A percentile compares a stretch with the other conserved stretches of the same genome.
Conservation (phyloP, 1,284 basidiomycete species). For the Papiliotrema laurentii region DNA sequence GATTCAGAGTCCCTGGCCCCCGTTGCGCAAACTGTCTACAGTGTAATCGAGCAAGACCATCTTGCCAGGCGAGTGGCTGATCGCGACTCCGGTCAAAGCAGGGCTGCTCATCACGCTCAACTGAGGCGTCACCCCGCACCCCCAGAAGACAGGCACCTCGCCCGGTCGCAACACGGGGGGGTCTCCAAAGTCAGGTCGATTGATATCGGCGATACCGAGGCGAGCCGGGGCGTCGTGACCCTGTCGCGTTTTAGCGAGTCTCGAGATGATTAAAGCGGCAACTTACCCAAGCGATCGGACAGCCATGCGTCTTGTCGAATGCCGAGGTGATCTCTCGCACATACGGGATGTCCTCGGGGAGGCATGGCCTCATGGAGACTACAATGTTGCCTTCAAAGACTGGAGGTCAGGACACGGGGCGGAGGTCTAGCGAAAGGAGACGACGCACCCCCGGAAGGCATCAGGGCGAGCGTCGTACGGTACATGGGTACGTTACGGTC, state of each 20-base stretch:
- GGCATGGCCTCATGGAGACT: constrained; percentile 42
- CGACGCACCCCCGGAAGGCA: constrained; percentile 19
- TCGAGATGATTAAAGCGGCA: too few species aligned
- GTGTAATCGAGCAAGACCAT: constrained; percentile 32
- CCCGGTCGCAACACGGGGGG: constrained; percentile 21
- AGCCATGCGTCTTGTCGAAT: constrained; percentile 32
- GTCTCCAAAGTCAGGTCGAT: constrained; percentile 31
- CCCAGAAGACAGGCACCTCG: constrained; percentile 42
- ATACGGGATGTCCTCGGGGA: constrained; percentile 10
- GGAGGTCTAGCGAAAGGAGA: neutral
- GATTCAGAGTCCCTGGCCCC: too few species aligned
- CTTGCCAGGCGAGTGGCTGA: constrained; percentile 35
- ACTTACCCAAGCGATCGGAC: constrained; percentile 32
- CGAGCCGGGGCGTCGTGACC: constrained; percentile 21
- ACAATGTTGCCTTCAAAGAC: constrained; percentile 33
- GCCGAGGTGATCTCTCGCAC: constrained; percentile 27
- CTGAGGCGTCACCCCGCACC: constrained; percentile 38
- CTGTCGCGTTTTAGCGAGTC: too few species aligned
- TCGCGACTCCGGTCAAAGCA: constrained; percentile 16
- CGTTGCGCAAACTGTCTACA: too few species aligned
- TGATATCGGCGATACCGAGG: constrained; percentile 31
- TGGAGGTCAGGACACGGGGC: neutral
- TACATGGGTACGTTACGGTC: constrained; percentile 34
- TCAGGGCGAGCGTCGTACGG: constrained; percentile 15
- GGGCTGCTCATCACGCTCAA: constrained; percentile 21